Conservation (phyloP, 1,284 basidiomycete genomes). For the Thelephora terrestris region DNA sequence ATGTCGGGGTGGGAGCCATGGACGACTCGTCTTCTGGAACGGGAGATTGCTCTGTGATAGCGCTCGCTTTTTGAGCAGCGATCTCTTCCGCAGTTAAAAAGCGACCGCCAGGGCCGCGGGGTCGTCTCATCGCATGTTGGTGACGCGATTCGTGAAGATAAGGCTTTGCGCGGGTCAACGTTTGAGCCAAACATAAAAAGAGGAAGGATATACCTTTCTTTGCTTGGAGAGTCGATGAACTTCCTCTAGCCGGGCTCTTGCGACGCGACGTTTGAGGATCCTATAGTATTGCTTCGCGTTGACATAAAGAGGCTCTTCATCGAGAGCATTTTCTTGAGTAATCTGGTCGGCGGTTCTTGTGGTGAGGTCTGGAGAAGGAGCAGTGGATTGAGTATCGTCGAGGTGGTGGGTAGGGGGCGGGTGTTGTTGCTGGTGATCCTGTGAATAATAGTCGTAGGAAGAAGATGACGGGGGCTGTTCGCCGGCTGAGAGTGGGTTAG, state of each 20-base stretch:
- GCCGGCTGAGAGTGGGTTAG: slow-evolving; percentile 19
- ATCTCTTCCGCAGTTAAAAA: slow-evolving; percentile 96
- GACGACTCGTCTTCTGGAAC: slow-evolving; percentile 19
- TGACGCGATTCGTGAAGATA: slow-evolving; percentile 97
- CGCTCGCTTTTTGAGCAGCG: slow-evolving; percentile 55
- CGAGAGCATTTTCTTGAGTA: slow-evolving; percentile 36
- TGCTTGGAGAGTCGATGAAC: slow-evolving; percentile 84
- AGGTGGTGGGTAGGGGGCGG: slow-evolving; percentile 9
- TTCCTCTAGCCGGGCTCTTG: slow-evolving; percentile 83
- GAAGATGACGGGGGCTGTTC: slow-evolving; percentile 4
- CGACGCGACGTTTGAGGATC: slow-evolving; percentile 86
- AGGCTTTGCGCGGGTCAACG: slow-evolving; percentile 44
- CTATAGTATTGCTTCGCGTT: slow-evolving; percentile 98
- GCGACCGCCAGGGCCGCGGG: slow-evolving; percentile 91
- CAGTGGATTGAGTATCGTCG: slow-evolving; percentile 8
- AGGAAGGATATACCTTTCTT: slow-evolving; percentile 58
- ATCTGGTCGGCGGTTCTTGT: slow-evolving; percentile 21
- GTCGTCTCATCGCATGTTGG: slow-evolving; percentile 95
- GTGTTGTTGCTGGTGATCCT: slow-evolving; percentile 14
- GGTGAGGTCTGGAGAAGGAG: slow-evolving; percentile 20
- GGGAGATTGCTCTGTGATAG: slow-evolving; percentile 22
- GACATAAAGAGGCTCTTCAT: slow-evolving; percentile 93
- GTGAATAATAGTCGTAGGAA: slow-evolving; percentile 9
- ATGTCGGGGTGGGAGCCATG: slow-evolving; percentile 30
- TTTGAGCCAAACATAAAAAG: slow-evolving; percentile 2